Percentiles rank a stretch among this genome's conserved stretches.
Conservation (phyloP, 139 green algal genomes). For the Tetradesmus lagerheimii region DNA sequence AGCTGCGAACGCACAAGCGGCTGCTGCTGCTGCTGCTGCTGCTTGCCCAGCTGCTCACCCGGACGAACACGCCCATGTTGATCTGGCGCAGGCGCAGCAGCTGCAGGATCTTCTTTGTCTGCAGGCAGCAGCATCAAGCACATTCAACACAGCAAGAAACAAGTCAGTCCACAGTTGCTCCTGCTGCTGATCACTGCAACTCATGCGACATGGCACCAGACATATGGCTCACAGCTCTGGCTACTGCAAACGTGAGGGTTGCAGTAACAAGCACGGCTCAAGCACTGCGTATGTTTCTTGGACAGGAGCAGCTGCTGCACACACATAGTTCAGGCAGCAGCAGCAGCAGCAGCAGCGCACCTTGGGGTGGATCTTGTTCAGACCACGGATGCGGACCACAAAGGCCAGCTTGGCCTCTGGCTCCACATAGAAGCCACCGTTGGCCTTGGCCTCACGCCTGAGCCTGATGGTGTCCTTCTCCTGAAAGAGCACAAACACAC, state of each 20-base stretch:
- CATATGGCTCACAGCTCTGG: too few species aligned
- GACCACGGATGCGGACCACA: constrained; percentile 95
- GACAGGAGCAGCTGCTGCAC: not conserved
- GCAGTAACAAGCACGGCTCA: not conserved
- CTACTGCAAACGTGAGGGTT: too few species aligned
- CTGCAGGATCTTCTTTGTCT: constrained; percentile 98
- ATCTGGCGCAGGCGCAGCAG: constrained; percentile 98
- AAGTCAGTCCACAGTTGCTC: not conserved
- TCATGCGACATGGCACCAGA: too few species aligned
- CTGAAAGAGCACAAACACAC: constrained; percentile 63
- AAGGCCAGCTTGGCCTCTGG: constrained; percentile 97
- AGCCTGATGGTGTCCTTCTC: constrained; percentile 94
- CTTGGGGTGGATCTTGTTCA: constrained; percentile 98
- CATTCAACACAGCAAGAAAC: not conserved
- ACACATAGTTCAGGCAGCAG: not conserved
- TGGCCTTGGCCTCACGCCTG: constrained; percentile 91
- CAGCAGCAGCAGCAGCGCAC: constrained; percentile 46
- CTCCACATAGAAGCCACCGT: constrained; percentile 95
- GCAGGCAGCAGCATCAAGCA: constrained; percentile 35
- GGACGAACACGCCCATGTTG: constrained; percentile 98
- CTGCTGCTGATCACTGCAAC: not conserved
- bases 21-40: not conserved
- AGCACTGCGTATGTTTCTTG: not conserved
- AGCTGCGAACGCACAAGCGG: not conserved
- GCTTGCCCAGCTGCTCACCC: constrained; percentile 62